Base-by-base conservation (phyloP, 129 eudicot genomes). In the Flaveria linearis region DNA sequence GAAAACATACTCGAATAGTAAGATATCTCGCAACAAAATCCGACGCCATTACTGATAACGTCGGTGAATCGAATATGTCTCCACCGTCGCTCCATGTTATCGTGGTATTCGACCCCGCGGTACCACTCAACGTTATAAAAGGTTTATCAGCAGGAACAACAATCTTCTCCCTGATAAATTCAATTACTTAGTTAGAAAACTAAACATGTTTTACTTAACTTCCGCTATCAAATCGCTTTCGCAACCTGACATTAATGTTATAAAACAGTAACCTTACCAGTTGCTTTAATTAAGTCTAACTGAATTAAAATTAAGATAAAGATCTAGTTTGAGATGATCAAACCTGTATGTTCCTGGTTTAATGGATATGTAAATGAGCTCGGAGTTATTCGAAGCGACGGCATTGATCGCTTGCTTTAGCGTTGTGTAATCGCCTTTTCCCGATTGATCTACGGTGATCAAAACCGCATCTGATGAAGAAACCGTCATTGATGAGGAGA, bases 301-400 rank as follows among this genome's bases (percentile, higher is more conserved):
- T 5, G 69, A 63, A 30, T 22, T 11, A 68, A 4, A 22, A 1
- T 68, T 2, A 68, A 25, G 9, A 43, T 2, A 4, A 4, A 68
- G 18, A 68, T 68, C 15, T 12, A 65, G 43, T 26, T 58, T 23
- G 23, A 43, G 10, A 25, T 3, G 67, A 75, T 0, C 8, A 16
- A 51, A 92, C 97, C 93, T 87, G 83, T 92, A 92, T 18, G 81
- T 77, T 75, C 97, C 97, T 2, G 97, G 96, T 83, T 89, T 87
- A 47, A 92, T 82, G 83, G 86, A 92, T 64, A 92, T 89, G 83
- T 85, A 89, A 36, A 85, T 36, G 23, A 72, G 83, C 36, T 89
- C 81, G 0, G 91, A 81, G 55, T 89, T 92, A 57, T 87, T 79
- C 0, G 87, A 76, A 11, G 91, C 87, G 41, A 92, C 91, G 7